phyloP scores from a whole-genome alignment of 1,284 basidiomycete species.

The Ustilago lituana region DNA sequence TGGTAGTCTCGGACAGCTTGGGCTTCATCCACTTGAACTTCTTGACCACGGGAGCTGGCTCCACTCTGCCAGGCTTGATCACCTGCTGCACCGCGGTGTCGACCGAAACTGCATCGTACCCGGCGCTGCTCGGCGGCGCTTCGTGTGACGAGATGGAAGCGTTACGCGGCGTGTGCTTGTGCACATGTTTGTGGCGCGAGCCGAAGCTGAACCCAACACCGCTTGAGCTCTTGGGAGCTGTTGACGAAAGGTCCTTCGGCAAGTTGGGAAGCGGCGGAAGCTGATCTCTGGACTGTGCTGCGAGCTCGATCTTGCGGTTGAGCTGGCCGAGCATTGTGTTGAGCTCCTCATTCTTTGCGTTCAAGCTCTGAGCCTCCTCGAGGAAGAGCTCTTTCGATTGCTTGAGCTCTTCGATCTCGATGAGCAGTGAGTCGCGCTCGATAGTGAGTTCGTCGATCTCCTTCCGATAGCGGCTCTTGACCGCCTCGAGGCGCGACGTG shows the following conservation, averaged over 20 bases:
- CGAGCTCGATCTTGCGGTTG: slow-evolving; percentile 46
- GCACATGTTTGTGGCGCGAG: slow-evolving; percentile 40
- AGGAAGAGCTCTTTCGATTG: slow-evolving; percentile 85
- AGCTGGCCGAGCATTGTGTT: slow-evolving; percentile 81
- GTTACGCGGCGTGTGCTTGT: slow-evolving; percentile 34
- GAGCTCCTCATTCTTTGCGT: slow-evolving; percentile 89
- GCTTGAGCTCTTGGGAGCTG: slow-evolving; percentile 15
- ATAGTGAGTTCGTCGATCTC: slow-evolving; percentile 85
- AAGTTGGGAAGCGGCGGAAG: slow-evolving; percentile 24
- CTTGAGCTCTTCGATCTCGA: slow-evolving; percentile 87
- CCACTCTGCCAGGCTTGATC: slow-evolving; percentile 68
- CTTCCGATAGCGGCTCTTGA: slow-evolving; percentile 85
- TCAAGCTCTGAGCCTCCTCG: slow-evolving; percentile 88
- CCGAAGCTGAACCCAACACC: slow-evolving; percentile 55
- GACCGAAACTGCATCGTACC: slow-evolving; percentile 34
- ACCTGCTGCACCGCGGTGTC: slow-evolving; percentile 68
- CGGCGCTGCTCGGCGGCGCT: slow-evolving; percentile 34
- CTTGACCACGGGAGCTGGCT: slow-evolving; percentile 67
- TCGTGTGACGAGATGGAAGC: slow-evolving; percentile 47
- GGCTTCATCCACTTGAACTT: slow-evolving; percentile 73
- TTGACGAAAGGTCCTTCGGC: slow-evolving; percentile 23
- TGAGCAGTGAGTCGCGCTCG: slow-evolving; percentile 79
- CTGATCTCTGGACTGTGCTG: slow-evolving; percentile 28
- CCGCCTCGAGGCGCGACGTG: slow-evolving; percentile 84
- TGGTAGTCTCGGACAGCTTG: slow-evolving; percentile 53